These are phyloP conservation scores for bread wheat (Triticum aestivum) DNA, from an alignment of 176 grass and related monocot species.

Conservation along the genomic window DNA sequence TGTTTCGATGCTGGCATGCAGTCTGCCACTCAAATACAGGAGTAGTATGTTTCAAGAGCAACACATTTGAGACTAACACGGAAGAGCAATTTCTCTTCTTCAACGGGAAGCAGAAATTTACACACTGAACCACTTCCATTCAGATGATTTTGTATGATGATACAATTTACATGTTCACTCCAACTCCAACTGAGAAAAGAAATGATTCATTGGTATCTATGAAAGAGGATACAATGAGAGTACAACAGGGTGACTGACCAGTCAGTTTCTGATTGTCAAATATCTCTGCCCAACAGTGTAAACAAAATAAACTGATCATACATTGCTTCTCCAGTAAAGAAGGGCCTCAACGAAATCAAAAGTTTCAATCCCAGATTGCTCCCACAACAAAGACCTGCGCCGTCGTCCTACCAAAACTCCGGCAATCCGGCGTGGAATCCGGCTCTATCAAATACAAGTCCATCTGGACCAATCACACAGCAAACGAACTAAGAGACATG, in stretches of 20 bases:
- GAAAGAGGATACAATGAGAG: constrained; percentile 27
- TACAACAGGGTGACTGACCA: constrained; percentile 36
- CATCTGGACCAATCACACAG: constrained; percentile 2
- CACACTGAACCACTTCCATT: background rate
- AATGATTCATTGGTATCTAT: constrained; percentile 36
- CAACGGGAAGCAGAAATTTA: background rate
- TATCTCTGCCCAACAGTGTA: constrained; percentile 16
- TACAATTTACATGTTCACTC: background rate
- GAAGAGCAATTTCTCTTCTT: constrained; percentile 4
- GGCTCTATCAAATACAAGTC: constrained; percentile 35
- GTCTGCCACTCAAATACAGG: background rate
- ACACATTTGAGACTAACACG: background rate
- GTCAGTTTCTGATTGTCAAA: constrained; percentile 15
- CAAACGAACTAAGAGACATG: background rate
- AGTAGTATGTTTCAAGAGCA: background rate
- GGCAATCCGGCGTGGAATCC: constrained; percentile 6
- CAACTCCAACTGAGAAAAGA: constrained; percentile 10
- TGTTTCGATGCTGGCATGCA: background rate
- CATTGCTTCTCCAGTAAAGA: constrained; percentile 33
- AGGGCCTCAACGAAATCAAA: constrained; percentile 9
- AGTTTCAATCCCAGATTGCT: constrained; percentile 28
- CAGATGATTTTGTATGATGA: background rate
- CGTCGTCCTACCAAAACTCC: constrained; percentile 31
- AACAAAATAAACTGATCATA: background rate
- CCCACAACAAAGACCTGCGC: constrained; percentile 23